Evolutionary conservation across 371 early-diverging fungal genomes (phyloP).

Genomic region (Parasitella parasitica): DNA sequence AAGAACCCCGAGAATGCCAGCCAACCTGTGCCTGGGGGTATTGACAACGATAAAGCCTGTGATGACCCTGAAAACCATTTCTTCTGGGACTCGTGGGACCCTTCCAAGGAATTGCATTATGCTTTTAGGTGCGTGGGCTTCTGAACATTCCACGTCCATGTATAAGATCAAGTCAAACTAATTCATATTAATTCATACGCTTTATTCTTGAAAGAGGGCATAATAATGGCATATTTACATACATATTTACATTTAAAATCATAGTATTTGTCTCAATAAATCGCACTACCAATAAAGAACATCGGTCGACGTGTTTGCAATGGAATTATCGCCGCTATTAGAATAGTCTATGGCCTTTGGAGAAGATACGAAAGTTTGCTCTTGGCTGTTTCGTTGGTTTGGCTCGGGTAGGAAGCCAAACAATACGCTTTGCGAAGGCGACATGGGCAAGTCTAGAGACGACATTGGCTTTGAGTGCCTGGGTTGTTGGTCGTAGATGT

Average conservation of each 20-base stretch:
- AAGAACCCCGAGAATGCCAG: constrained; percentile 17
- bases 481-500: not conserved
- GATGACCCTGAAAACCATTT: constrained; percentile 18
- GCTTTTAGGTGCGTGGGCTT: constrained; percentile 20
- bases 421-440: constrained; percentile 18
- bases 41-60: constrained; percentile 24
- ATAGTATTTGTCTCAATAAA: not conserved
- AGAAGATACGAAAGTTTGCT: not conserved
- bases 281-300: not conserved
- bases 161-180: not conserved
- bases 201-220: too few species aligned
- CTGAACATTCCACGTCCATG: not conserved
- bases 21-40: constrained; percentile 24
- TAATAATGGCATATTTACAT: not conserved
- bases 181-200: not conserved
- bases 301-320: not conserved
- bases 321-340: not conserved
- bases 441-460: constrained; percentile 11
- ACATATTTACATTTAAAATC: not conserved
- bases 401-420: constrained; percentile 4
- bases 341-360: not conserved
- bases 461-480: not conserved
- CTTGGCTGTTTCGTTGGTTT: not conserved
- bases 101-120: constrained; percentile 22
- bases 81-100: constrained; percentile 25